phyloP scores from a whole-genome alignment of 2,329 filamentous ascomycete genomes.

The Rutstroemia sp. region DNA sequence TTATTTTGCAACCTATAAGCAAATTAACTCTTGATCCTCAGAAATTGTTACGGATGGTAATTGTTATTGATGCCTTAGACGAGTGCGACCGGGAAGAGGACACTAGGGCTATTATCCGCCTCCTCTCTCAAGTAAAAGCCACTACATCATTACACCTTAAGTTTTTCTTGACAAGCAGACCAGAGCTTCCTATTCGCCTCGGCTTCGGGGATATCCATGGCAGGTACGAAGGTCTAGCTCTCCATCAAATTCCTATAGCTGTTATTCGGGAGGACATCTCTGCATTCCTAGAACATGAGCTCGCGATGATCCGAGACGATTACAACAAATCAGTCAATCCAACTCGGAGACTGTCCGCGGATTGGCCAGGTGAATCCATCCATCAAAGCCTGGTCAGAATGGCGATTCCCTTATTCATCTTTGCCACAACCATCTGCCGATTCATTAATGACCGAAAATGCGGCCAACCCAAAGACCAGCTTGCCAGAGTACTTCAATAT shows the following conservation, averaged over 20 bases:
- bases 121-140: constrained; percentile 13
- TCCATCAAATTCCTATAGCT: constrained; percentile 12
- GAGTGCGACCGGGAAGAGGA: constrained; percentile 25
- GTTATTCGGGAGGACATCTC: constrained; percentile 14
- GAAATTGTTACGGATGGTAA: background rate
- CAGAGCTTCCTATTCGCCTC: constrained; percentile 22
- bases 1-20: constrained; percentile 34
- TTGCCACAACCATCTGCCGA: constrained; percentile 24
- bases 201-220: constrained; percentile 11
- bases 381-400: constrained; percentile 21
- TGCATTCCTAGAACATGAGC: constrained; percentile 10
- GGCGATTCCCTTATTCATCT: constrained; percentile 31
- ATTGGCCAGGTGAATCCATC: constrained; percentile 9
- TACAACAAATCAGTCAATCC: background rate
- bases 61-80: constrained; percentile 30
- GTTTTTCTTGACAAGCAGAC: constrained; percentile 28
- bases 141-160: constrained; percentile 14
- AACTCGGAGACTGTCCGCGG: background rate
- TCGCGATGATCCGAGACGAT: constrained; percentile 11
- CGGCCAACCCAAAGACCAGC: background rate
- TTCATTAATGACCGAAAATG: constrained; percentile 10
- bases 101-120: constrained; percentile 17
- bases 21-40: background rate
- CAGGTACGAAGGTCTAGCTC: background rate
- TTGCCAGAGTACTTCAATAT: background rate